Evolutionary conservation across 2,329 filamentous ascomycete genomes (phyloP), one percentile per base, ranked within the genome.

Genomic region (Trichophyton rubrum): DNA sequence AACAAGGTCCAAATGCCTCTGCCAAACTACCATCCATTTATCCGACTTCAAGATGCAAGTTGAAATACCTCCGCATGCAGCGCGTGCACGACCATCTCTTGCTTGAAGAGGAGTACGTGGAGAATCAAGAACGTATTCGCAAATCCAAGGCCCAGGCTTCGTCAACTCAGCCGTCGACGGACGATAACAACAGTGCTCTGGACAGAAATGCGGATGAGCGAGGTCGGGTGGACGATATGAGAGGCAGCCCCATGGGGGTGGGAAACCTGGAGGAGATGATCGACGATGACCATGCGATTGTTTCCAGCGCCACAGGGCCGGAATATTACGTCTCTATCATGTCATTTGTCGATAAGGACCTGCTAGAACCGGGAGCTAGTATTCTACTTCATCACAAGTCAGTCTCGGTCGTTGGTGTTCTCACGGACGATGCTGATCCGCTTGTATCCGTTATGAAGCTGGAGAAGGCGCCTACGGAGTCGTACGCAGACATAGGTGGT

Each of bases 261-360:
- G 93, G 93, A 64, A 97, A 93, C 62, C 79, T 99, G 67, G 93
- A 99, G 76, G 93, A 99, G 79, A 88, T 99, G 80, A 99, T 99
- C 71, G 93, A 99, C 70, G 93, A 99, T 73, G 93, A 99, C 77
- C 93, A 99, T 71, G 93, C 93, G 64, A 99, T 99, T 71, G 93
- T 99, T 40, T 96, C 91, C 17, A 96, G 90, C 73, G 95, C 93
- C 0, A 97, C 93, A 5, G 93, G 93, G 0, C 93, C 93, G 0
- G 93, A 99, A 75, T 99, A 96, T 82, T 99, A 97, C 74, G 93
- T 99, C 66, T 96, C 91, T 68, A 99, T 99, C 82, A 97, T 97
- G 93, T 96, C 92, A 60, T 99, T 99, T 70, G 93, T 99, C 66
- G 93, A 99, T 80, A 99, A 99, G 77, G 93, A 99, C 70, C 84